Conservation (phyloP, 352 stramenopile genomes). For the Detonula confervacea region DNA sequence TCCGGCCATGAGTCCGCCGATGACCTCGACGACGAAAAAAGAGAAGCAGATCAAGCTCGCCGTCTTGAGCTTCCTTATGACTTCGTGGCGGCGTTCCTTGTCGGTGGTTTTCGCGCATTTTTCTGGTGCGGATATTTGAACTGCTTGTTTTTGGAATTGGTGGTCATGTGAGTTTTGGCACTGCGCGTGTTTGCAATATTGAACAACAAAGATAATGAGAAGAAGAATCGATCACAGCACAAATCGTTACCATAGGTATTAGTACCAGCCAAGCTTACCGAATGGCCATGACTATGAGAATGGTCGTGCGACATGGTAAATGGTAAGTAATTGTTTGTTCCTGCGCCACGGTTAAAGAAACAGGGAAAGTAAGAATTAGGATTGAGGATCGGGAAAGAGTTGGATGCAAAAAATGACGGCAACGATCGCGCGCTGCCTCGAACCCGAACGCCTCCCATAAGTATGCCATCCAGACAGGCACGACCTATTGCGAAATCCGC, state of each 20-base stretch:
- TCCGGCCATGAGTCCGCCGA: constrained; percentile 92
- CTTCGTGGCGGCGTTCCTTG: constrained; percentile 42
- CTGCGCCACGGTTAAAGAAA: too few relatives aligned
- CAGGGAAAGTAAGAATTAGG: too few relatives aligned
- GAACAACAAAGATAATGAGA: background rate
- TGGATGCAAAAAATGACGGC: too few relatives aligned
- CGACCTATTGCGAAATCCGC: too few relatives aligned
- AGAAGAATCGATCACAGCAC: too few relatives aligned
- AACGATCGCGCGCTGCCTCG: too few relatives aligned
- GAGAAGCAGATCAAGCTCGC: constrained; percentile 76
- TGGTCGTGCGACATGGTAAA: constrained; percentile 16
- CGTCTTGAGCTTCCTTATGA: constrained; percentile 68
- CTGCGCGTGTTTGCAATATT: background rate
- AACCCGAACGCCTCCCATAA: too few relatives aligned
- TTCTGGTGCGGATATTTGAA: background rate
- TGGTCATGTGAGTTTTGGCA: constrained; percentile 17
- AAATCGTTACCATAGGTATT: too few relatives aligned
- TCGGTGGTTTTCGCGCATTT: constrained; percentile 29
- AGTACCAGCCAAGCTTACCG: constrained; percentile 1
- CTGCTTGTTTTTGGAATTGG: constrained; percentile 3
- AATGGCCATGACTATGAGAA: constrained; percentile 28
- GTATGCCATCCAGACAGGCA: too few relatives aligned
- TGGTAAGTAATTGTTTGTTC: too few relatives aligned
- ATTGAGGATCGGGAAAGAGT: too few relatives aligned
- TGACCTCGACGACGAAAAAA: constrained; percentile 95